Evolutionary conservation across 306 rosid species (phyloP), one percentile per base, ranked within the genome.

Genomic region (Lathyrus sativus): DNA sequence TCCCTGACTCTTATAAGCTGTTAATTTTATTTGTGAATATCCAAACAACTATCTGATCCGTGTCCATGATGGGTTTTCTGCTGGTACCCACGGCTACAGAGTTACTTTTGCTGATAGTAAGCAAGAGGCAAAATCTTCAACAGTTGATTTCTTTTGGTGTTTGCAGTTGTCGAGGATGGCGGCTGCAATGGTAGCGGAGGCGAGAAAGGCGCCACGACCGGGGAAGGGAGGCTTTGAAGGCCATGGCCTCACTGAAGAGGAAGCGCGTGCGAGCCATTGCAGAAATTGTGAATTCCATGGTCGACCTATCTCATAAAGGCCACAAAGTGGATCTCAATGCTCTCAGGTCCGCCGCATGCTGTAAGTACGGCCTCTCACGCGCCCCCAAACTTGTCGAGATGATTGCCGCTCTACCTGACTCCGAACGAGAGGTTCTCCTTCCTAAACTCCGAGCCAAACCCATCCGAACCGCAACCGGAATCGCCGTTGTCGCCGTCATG

Each of bases 381-480:
- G 97, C 97, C 4, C 96, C 99, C 3, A 93, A 93, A 86, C 92
- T 90, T 4, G 97, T 93, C 1, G 97, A 93, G 82, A 93, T 93
- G 99, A 93, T 93, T 9, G 97, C 99, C 0, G 92, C 97, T 1
- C 78, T 90, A 4, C 99, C 97, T 0, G 99, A 93, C 9, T 83
- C 97, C 18, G 97, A 90, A 62, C 88, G 95, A 1, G 92, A 90
- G 61, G 78, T 91, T 0, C 87, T 93, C 44, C 89, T 93, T 10
- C 99, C 99, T 0, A 93, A 90, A 76, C 97, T 93, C 50, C 87
- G 96, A 2, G 99, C 97, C 67, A 93, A 93, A 74, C 97, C 99
- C 11, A 92, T 93, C 69, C 91, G 97, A 37, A 90, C 99, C 1
- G 96, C 97, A 15, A 88, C 97, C 4, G 99, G 97, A 17, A 93